Percentiles rank a stretch among this genome's conserved stretches.
These are phyloP conservation scores for Azolla pinnata DNA, from an alignment of 75 land plant genomes.

Conservation along the genomic window DNA sequence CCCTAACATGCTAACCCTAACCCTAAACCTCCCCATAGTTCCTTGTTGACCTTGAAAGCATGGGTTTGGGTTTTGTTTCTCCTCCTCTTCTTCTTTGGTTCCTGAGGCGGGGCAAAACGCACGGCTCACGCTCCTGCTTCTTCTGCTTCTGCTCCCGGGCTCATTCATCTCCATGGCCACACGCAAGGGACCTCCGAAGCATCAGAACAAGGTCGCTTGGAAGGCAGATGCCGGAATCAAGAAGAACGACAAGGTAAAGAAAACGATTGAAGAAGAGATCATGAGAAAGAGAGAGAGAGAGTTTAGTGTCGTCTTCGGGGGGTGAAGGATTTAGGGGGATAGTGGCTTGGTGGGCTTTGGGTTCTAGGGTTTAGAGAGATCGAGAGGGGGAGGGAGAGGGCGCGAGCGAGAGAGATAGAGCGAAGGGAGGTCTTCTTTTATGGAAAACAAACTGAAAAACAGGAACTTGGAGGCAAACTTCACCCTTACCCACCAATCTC, in stretches of 20 bases:
- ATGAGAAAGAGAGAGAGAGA: background rate
- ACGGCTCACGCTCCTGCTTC: too few relatives aligned
- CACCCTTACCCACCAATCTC: conserved; percentile 58
- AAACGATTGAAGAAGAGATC: background rate
- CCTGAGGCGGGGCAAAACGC: too few relatives aligned
- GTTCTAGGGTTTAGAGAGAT: background rate
- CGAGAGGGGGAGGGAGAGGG: conserved; percentile 5
- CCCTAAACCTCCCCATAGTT: too few relatives aligned
- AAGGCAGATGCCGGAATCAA: conserved; percentile 56
- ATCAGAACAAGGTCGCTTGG: conserved; percentile 76
- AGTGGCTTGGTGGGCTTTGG: background rate
- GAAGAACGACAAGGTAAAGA: conserved; percentile 61
- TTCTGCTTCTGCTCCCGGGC: background rate
- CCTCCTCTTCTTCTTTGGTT: too few relatives aligned
- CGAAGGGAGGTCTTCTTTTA: background rate
- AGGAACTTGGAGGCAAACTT: conserved; percentile 70
- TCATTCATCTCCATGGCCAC: conserved; percentile 3
- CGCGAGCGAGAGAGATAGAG: conserved; percentile 8
- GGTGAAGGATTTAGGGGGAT: background rate
- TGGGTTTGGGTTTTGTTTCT: too few relatives aligned
- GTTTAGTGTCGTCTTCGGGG: background rate
- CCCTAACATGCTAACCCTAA: too few relatives aligned
- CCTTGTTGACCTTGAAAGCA: too few relatives aligned
- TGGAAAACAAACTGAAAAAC: background rate
- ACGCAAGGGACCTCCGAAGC: conserved; percentile 65